Percentiles rank a stretch among this genome's conserved stretches.
Conservation (phyloP, 1,139 yeast genomes). For the Hyphopichia pseudoburtonii region DNA sequence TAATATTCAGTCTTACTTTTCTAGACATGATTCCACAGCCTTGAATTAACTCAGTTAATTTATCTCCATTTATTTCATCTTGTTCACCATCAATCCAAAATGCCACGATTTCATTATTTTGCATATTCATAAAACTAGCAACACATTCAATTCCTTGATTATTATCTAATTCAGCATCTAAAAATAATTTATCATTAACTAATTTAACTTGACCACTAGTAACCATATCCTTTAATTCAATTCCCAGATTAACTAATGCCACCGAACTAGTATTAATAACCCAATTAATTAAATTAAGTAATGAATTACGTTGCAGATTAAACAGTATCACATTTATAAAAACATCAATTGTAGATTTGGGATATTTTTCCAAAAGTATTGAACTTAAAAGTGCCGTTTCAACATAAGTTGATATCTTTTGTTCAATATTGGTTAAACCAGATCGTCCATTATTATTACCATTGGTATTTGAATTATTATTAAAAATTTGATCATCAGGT, state of each 20-base stretch:
- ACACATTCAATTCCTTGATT: constrained; percentile 34
- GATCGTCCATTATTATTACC: constrained; percentile 27
- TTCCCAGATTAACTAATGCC: constrained; percentile 82
- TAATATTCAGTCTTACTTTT: constrained; percentile 46
- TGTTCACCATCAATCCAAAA: constrained; percentile 51
- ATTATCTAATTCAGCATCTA: constrained; percentile 19
- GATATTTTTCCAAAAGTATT: constrained; percentile 70
- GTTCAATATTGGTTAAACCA: constrained; percentile 49
- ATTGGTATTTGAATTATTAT: constrained; percentile 11
- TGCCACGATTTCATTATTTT: constrained; percentile 54
- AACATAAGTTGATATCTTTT: constrained; percentile 52
- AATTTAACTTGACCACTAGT: constrained; percentile 66
- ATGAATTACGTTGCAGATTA: constrained; percentile 30
- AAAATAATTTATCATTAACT: constrained; percentile 12
- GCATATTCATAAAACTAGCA: constrained; percentile 54
- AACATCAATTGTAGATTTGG: constrained; percentile 84
- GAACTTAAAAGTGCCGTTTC: constrained; percentile 61
- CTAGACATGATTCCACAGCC: constrained; percentile 45
- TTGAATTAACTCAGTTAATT: constrained; percentile 31
- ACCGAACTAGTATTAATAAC: constrained; percentile 61
- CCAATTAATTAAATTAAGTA: constrained; percentile 44
- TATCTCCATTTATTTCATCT: constrained; percentile 24
- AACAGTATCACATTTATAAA: constrained; percentile 66
- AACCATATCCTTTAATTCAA: constrained; percentile 75
- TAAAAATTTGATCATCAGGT: constrained; percentile 32